Conservation (phyloP, 2,329 filamentous ascomycete genomes). For the Colletotrichum sp. region DNA sequence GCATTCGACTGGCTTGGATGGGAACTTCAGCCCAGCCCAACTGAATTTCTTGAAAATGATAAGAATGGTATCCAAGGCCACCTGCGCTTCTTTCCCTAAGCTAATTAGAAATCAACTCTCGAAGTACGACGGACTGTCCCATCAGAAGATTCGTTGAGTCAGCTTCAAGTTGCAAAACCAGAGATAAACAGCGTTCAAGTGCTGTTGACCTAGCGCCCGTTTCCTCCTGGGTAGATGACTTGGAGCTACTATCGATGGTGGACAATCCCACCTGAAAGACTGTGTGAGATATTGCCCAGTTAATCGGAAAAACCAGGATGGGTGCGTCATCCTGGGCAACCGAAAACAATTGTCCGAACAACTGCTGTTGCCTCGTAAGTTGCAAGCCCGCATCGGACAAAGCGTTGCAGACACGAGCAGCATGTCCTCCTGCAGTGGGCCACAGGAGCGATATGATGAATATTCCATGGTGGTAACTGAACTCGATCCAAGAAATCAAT, state of each 20-base stretch:
- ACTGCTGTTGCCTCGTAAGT: neutral
- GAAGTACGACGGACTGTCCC: neutral
- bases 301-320: neutral
- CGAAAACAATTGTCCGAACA: neutral
- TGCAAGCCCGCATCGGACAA: neutral
- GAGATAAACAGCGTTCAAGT: neutral
- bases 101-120: neutral
- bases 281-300: neutral
- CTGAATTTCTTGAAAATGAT: neutral
- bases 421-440: neutral
- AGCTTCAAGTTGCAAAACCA: neutral
- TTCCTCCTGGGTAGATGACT: neutral
- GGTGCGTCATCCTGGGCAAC: neutral
- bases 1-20: neutral
- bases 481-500: neutral
- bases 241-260: neutral
- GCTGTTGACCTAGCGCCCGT: neutral
- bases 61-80: neutral
- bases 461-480: neutral
- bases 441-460: neutral
- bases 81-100: neutral
- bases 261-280: neutral
- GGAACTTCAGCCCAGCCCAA: neutral
- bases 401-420: neutral
- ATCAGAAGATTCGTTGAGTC: neutral